A percentile compares a stretch with the other conserved stretches of the same genome.
These are phyloP conservation scores for Setomelanomma holmii DNA, from an alignment of 2,329 filamentous ascomycete genomes.

Conservation along the genomic window DNA sequence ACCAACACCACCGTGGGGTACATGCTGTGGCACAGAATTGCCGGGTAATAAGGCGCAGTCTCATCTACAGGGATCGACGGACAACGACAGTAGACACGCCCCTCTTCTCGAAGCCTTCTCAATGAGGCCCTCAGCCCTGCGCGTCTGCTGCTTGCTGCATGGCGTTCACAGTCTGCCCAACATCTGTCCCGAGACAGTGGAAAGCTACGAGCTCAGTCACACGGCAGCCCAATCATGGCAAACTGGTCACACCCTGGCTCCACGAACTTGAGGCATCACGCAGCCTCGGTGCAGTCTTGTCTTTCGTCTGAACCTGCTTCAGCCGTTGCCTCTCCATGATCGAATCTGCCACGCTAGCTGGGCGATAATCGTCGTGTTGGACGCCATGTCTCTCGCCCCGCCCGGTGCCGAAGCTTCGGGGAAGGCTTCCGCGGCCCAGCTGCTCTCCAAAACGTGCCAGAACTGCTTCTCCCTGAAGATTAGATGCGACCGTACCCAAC, in stretches of 20 bases:
- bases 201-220: not conserved
- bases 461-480: slow-evolving; percentile 44
- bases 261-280: too few relatives aligned
- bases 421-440: slow-evolving; percentile 16
- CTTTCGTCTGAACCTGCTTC: not conserved
- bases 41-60: not conserved
- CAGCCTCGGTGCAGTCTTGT: not conserved
- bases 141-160: too few relatives aligned
- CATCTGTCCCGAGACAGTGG: not conserved
- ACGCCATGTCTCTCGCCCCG: slow-evolving; percentile 20
- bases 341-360: not conserved
- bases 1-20: not conserved
- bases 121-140: too few relatives aligned
- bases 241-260: not conserved
- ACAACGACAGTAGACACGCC: not conserved
- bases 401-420: slow-evolving; percentile 7
- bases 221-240: not conserved
- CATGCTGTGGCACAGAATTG: not conserved
- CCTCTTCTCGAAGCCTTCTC: not conserved
- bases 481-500: slow-evolving; percentile 37
- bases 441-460: slow-evolving; percentile 42
- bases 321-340: not conserved
- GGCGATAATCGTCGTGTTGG: not conserved
- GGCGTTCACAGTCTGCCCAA: too few relatives aligned
- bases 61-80: not conserved